These are phyloP conservation scores for Aspergillus conjunctus DNA, from an alignment of 495 filamentous ascomycete species.

Conservation along the genomic window DNA sequence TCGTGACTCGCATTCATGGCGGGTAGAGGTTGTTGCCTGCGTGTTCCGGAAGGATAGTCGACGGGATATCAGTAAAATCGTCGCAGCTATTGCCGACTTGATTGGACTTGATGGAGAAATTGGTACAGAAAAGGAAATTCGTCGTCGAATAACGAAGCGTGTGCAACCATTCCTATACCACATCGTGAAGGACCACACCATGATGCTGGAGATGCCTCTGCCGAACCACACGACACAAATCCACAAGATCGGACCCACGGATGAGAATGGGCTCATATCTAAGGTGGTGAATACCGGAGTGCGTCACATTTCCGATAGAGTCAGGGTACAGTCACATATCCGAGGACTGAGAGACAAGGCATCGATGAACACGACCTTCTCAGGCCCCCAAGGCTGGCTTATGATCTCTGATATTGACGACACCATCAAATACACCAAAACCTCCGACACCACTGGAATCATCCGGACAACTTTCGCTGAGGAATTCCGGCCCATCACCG, in stretches of 20 bases:
- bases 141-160: conserved; percentile 66
- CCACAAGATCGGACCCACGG: conserved; percentile 67
- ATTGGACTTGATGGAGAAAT: conserved; percentile 63
- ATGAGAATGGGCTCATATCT: conserved; percentile 68
- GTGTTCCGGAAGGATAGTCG: conserved; percentile 74
- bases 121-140: conserved; percentile 59
- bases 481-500: conserved; percentile 65
- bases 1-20: conserved; percentile 56
- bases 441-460: conserved; percentile 75
- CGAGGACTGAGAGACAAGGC: conserved; percentile 46
- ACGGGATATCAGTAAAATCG: conserved; percentile 62
- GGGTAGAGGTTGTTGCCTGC: conserved; percentile 77
- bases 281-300: conserved; percentile 51
- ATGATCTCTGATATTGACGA: conserved; percentile 94
- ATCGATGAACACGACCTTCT: conserved; percentile 68
- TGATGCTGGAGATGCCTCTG: conserved; percentile 60
- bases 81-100: conserved; percentile 69
- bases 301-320: conserved; percentile 34
- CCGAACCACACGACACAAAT: conserved; percentile 37
- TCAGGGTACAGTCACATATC: conserved; percentile 37
- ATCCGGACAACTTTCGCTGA: conserved; percentile 81
- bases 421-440: conserved; percentile 90
- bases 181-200: conserved; percentile 65
- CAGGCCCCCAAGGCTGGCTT: conserved; percentile 79
- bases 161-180: conserved; percentile 76